phyloP scores from a whole-genome alignment of 2,329 filamentous ascomycete genomes.

The Sarocladium strictum region DNA sequence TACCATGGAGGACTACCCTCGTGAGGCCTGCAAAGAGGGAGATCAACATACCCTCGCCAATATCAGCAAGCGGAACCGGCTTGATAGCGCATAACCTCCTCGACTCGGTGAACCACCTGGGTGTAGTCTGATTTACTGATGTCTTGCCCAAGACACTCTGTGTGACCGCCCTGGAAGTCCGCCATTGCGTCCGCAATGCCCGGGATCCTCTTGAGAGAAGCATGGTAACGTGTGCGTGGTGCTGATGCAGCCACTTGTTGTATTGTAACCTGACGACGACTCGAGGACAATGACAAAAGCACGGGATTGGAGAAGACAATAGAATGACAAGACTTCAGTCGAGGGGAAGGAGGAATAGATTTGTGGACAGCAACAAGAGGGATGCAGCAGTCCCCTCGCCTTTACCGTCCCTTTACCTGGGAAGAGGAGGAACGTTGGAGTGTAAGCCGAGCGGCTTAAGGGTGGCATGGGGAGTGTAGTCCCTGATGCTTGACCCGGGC shows the following conservation, averaged over 20 bases:
- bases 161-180: constrained; percentile 33
- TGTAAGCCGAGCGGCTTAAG: constrained; percentile 12
- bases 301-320: not conserved
- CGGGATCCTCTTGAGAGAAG: constrained; percentile 48
- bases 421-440: not conserved
- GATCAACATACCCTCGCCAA: constrained; percentile 63
- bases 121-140: constrained; percentile 21
- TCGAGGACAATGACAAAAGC: constrained; percentile 12
- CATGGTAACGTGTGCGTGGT: constrained; percentile 32
- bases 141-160: constrained; percentile 23
- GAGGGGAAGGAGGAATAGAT: not conserved
- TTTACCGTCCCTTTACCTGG: not conserved
- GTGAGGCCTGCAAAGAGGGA: too few species aligned
- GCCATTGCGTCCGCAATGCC: constrained; percentile 45
- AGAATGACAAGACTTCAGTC: not conserved
- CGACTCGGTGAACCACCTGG: constrained; percentile 46
- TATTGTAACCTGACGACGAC: too few species aligned
- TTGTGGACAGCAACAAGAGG: not conserved
- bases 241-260: not conserved
- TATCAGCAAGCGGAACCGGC: constrained; percentile 77
- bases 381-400: not conserved
- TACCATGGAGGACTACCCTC: not conserved
- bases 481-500: not conserved
- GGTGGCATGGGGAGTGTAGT: not conserved
- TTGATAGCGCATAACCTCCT: constrained; percentile 55